A percentile compares a stretch with the other conserved stretches of the same genome.
Conservation (phyloP, 768 basidiomycete genomes). For the Rhodotorula graminis region DNA sequence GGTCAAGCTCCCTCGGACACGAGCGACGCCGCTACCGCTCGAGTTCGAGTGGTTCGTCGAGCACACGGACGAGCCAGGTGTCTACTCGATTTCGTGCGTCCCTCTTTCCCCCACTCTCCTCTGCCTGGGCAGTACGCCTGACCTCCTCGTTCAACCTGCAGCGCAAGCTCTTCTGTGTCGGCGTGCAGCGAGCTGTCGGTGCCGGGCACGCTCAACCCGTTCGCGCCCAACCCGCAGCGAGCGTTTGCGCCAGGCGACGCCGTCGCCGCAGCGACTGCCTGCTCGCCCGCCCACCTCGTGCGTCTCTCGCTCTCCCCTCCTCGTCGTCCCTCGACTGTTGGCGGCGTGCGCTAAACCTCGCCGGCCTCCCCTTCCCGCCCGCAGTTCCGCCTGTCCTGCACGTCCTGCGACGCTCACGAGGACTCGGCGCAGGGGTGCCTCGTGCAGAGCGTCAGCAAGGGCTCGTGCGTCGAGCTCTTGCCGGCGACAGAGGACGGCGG, state of each 20-base stretch:
- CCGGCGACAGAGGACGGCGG: neutral
- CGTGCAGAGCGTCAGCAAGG: neutral
- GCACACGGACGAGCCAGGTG: neutral
- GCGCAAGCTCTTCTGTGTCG: neutral
- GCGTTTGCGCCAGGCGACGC: neutral
- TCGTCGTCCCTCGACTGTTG: too few relatives aligned
- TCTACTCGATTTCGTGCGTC: slow-evolving; percentile 17
- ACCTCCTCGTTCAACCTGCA: neutral
- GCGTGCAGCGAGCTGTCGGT: neutral
- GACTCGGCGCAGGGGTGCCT: slow-evolving; percentile 17
- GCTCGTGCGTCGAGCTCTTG: slow-evolving; percentile 23
- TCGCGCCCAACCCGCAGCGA: neutral
- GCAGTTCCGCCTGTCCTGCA: slow-evolving; percentile 21
- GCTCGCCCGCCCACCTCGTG: neutral
- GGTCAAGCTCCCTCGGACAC: neutral
- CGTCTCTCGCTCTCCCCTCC: neutral
- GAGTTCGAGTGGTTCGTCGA: slow-evolving; percentile 28
- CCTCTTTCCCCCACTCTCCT: neutral
- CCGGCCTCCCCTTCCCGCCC: neutral
- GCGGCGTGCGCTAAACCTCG: too few relatives aligned
- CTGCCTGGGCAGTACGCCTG: too few relatives aligned
- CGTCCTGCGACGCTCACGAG: slow-evolving; percentile 6
- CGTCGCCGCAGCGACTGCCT: neutral
- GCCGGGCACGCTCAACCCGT: neutral
- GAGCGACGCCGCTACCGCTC: neutral